These are phyloP conservation scores for Mycena maculata DNA, from an alignment of 768 basidiomycete species.

Conservation along the genomic window DNA sequence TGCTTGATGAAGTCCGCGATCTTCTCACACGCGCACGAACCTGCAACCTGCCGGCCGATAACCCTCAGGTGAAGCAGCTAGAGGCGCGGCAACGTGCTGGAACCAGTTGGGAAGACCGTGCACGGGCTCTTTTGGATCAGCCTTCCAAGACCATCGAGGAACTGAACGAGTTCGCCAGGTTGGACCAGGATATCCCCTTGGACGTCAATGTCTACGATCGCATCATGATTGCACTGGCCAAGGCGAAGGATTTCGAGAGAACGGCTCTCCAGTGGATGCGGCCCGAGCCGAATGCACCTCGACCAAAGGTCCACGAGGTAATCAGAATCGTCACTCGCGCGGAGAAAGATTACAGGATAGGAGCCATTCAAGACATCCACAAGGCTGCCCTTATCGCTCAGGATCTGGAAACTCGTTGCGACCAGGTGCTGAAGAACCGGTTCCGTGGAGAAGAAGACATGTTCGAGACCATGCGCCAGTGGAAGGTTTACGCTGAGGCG, in stretches of 20 bases:
- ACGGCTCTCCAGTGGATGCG: constrained; percentile 79
- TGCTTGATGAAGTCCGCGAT: constrained; percentile 81
- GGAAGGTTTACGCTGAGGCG: constrained; percentile 77
- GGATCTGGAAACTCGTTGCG: constrained; percentile 81
- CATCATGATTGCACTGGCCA: constrained; percentile 70
- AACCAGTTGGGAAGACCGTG: constrained; percentile 80
- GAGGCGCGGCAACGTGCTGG: constrained; percentile 75
- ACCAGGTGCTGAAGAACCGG: constrained; percentile 74
- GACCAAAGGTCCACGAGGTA: constrained; percentile 77
- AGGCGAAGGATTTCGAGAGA: constrained; percentile 84
- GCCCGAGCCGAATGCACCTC: constrained; percentile 63
- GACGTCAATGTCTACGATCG: constrained; percentile 74
- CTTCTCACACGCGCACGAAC: constrained; percentile 76
- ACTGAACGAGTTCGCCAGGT: constrained; percentile 76
- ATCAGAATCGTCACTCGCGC: constrained; percentile 74
- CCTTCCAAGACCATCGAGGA: constrained; percentile 81
- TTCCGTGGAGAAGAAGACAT: constrained; percentile 72
- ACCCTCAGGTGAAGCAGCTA: constrained; percentile 73
- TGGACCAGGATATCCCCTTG: constrained; percentile 76
- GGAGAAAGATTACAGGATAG: constrained; percentile 82
- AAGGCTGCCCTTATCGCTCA: constrained; percentile 80
- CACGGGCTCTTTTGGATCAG: constrained; percentile 72
- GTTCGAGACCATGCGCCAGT: constrained; percentile 78
- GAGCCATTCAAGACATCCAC: constrained; percentile 72
- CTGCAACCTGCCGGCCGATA: constrained; percentile 73